Evolutionary conservation across 495 filamentous ascomycete species (phyloP), one percentile per base, ranked within the genome.

Genomic region (Penicillium verhagenii): DNA sequence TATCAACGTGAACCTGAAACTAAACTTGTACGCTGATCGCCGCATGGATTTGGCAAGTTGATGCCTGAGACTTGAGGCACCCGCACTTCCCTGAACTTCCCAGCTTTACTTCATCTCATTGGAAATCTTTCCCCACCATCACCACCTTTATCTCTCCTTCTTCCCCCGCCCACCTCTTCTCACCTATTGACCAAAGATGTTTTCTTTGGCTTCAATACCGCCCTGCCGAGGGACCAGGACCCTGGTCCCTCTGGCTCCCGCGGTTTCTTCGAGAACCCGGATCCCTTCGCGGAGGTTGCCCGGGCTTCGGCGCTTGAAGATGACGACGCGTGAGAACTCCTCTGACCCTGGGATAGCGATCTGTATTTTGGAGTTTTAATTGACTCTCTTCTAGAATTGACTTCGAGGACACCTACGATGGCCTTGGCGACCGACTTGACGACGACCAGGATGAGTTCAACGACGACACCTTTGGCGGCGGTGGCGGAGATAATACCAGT

Each of bases 351-450:
- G 18, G 18, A 23, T 11, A 28, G 14, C 14, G 14, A 46, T 3
- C 35, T 21, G 19, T 6, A 35, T 48, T 13, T 1, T 19, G 6
- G 6, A 24, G n/a, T 25, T 25, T 37, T 3, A 3, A 25, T 11
- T 50, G 11, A 50, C 31, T 3, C 20, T 11, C 13, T 8, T 14
- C 9, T 59, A 88, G 84, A 33, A 82, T 97, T 51, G 91, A 97
- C 54, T 98, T 97, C 59, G 94, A 98, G 60, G 94, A 99, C 63
- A 97, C 94, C 25, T 97, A 99, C 68, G 95, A 99, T 72, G 94
- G 94, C 2, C 78, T 97, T 19, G 94, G 92, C 3, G 90, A 96
- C 69, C 85, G 89, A 67, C 83, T 99, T 26, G 88, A 96, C 61
- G 92, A 97, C 64, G 88, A 90, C 16, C 89, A 92, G 61, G 94